A percentile compares a stretch with the other conserved stretches of the same genome.
Conservation (phyloP, 208 protist species). For the Crithidia bombi region DNA sequence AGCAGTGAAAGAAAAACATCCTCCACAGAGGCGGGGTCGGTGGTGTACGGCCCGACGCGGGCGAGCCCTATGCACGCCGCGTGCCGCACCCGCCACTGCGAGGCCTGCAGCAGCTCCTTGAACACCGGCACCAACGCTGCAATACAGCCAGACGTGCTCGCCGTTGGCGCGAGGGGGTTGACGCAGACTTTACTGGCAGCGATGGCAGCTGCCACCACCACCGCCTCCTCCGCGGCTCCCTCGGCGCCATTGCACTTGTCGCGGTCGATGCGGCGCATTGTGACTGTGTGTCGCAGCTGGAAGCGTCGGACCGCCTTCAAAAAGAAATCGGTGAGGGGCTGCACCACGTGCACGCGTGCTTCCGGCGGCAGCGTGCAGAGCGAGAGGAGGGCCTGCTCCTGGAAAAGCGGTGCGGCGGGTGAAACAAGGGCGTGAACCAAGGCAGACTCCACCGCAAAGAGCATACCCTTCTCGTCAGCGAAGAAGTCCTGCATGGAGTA, state of each 20-base stretch:
- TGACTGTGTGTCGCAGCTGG: constrained; percentile 21
- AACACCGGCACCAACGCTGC: constrained; percentile 16
- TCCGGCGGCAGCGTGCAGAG: constrained; percentile 55
- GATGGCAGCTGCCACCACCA: constrained; percentile 53
- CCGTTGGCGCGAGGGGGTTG: constrained; percentile 22
- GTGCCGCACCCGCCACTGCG: constrained; percentile 54
- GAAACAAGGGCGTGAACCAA: constrained; percentile 42
- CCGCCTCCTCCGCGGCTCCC: constrained; percentile 31
- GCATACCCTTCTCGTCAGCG: constrained; percentile 36
- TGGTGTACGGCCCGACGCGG: constrained; percentile 32
- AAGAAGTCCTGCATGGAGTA: constrained; percentile 55
- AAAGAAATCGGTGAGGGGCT: constrained; percentile 68
- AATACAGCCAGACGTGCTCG: constrained; percentile 10
- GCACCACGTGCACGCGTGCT: constrained; percentile 50
- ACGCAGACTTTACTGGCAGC: constrained; percentile 47
- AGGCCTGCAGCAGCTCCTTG: constrained; percentile 37
- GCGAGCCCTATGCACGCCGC: constrained; percentile 66
- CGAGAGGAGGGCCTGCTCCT: constrained; percentile 67
- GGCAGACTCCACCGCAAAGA: constrained; percentile 63
- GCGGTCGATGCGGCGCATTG: constrained; percentile 26
- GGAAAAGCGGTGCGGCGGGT: constrained; percentile 22
- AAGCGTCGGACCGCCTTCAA: constrained; percentile 19
- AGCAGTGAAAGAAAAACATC: constrained; percentile 11
- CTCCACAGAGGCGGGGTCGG: constrained; percentile 22
- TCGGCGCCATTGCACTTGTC: background rate